Conservation (phyloP, 768 basidiomycete genomes). For the Russula sp. region DNA sequence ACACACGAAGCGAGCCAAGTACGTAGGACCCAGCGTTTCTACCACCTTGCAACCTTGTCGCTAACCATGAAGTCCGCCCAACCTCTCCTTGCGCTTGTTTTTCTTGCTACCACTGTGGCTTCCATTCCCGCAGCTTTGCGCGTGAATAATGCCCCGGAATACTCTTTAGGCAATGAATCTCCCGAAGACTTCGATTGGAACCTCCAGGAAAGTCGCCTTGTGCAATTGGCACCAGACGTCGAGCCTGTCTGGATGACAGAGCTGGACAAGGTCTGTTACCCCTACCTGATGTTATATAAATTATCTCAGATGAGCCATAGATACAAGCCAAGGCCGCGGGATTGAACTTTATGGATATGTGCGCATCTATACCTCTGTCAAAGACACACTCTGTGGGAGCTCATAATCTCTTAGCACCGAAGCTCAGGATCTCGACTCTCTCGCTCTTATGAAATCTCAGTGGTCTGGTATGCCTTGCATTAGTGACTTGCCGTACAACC, state of each 20-base stretch:
- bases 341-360: constrained; percentile 85
- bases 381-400: background rate
- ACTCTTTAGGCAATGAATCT: background rate
- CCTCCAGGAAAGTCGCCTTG: constrained; percentile 62
- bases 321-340: constrained; percentile 73
- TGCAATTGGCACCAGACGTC: constrained; percentile 59
- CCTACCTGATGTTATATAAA: background rate
- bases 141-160: constrained; percentile 9
- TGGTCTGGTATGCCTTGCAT: background rate
- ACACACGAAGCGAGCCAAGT: too few relatives aligned
- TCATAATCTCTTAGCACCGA: constrained; percentile 19
- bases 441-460: background rate
- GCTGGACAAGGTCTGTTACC: constrained; percentile 63
- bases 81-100: constrained; percentile 3
- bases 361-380: constrained; percentile 24
- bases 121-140: constrained; percentile 8
- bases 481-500: constrained; percentile 1
- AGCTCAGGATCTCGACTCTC: constrained; percentile 14
- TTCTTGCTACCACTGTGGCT: background rate
- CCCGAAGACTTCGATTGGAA: constrained; percentile 45
- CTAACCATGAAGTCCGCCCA: constrained; percentile 11
- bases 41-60: background rate
- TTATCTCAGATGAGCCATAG: constrained; percentile 31
- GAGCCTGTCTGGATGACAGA: constrained; percentile 79
- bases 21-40: background rate